phyloP scores from a whole-genome alignment of 73 alveolate genomes.

The Urostyla sp. region DNA sequence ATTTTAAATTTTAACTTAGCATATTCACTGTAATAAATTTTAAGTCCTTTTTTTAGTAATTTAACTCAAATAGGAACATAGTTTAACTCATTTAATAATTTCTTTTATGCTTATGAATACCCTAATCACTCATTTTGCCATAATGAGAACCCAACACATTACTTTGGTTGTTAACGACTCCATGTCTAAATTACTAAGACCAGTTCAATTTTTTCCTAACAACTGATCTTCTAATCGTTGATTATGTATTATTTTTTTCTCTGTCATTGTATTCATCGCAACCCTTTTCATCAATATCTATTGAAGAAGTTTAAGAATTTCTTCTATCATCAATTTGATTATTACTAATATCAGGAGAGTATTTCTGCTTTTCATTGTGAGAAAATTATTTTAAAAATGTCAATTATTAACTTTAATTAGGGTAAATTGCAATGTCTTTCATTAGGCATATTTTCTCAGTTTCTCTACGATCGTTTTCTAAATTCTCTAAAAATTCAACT shows the following conservation, averaged over 20 bases:
- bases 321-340: background rate
- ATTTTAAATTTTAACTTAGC: conserved; percentile 35
- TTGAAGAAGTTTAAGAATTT: background rate
- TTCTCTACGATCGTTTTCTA: conserved; percentile 33
- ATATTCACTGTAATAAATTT: conserved; percentile 34
- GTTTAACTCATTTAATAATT: conserved; percentile 6
- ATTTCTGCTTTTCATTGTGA: background rate
- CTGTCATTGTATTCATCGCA: conserved; percentile 32
- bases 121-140: conserved; percentile 40
- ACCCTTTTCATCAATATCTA: conserved; percentile 25
- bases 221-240: conserved; percentile 50
- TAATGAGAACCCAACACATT: conserved; percentile 20
- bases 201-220: conserved; percentile 51
- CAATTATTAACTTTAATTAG: background rate
- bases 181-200: conserved; percentile 45
- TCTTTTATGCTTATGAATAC: conserved; percentile 28
- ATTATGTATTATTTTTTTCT: conserved; percentile 29
- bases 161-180: conserved; percentile 4
- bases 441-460: conserved; percentile 39
- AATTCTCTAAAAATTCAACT: background rate
- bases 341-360: background rate
- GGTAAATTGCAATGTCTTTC: conserved; percentile 4
- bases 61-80: conserved; percentile 1
- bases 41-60: conserved; percentile 15
- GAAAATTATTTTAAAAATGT: background rate